Evolutionary conservation across 176 grass and related monocot genomes (phyloP), one percentile per base, ranked within the genome.

Genomic region (Lolium multiflorum): DNA sequence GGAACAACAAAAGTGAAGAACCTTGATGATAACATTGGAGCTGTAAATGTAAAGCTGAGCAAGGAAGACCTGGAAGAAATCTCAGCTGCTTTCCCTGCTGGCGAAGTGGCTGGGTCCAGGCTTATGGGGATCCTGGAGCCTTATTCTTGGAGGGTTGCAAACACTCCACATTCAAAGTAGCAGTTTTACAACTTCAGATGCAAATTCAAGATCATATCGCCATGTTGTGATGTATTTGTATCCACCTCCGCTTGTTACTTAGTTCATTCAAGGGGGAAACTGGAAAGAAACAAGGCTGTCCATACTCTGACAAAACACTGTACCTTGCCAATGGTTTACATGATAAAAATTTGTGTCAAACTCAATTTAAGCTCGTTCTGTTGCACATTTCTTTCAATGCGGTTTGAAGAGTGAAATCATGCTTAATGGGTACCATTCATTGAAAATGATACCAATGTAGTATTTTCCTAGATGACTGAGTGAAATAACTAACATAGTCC

Each of bases 1-100:
- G 89, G 91, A 71, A 96, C 94, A 76, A 96, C 89, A 52, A 93
- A 96, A 69, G 76, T 91, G 61, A 89, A 91, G 87, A 93, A 93
- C 86, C 77, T 96, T 71, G 91, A 93, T 76, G 81, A 81, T 71
- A 93, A 93, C 81, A 89, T 93, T 49, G 84, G 74, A 49, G 85
- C 87, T 56, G 80, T 93, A 78, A 93, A 93, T 48, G 22, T 91
- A 82, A 96, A 93, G 87, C 82, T 91, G 78, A 88, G 81, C 74
- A 88, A 91, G 80, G 87, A 96, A 87, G 84, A 86, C 71, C 71
- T 91, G 67, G 22, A 85, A 67, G 84, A 84, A 84, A 91, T 93
- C 66, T 90, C 72, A 16, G 89, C 17, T 71, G 87, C 83, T 43
- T 52, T 93, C 59, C 86, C 87, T 59, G 62, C 78, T n/a, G 72